A percentile compares a stretch with the other conserved stretches of the same genome.
Evolutionary conservation across 106 monocot species (phyloP).

Genomic region (Dendrobium catenatum): DNA sequence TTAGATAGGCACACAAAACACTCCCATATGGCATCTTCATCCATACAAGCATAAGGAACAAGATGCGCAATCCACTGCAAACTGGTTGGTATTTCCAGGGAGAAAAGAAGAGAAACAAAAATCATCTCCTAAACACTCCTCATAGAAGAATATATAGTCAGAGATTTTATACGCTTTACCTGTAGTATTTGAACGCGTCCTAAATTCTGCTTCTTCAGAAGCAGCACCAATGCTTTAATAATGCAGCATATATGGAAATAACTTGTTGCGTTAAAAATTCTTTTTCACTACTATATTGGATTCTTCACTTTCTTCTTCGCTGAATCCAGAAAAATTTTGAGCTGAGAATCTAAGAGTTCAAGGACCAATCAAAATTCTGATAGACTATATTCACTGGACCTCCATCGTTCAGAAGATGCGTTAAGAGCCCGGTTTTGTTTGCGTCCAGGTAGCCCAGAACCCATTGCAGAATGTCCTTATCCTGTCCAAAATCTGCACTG

Average conservation of each 20-base stretch:
- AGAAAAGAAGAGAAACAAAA: background rate
- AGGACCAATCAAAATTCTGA: constrained; percentile 72
- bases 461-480: constrained; percentile 81
- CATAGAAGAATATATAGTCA: background rate
- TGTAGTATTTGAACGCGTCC: background rate
- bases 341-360: constrained; percentile 31
- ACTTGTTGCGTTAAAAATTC: too few relatives aligned
- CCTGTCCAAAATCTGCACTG: constrained; percentile 67
- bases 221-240: background rate
- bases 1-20: background rate
- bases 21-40: too few relatives aligned
- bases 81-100: background rate
- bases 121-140: constrained; percentile 1
- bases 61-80: too few relatives aligned
- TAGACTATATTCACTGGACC: constrained; percentile 56
- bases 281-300: background rate
- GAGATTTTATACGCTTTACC: background rate
- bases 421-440: constrained; percentile 68
- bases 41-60: too few relatives aligned
- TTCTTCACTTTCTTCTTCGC: background rate
- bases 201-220: background rate
- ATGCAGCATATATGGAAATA: background rate
- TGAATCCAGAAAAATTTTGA: background rate
- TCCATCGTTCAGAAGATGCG: constrained; percentile 78
- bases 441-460: constrained; percentile 70